Evolutionary conservation across 768 basidiomycete genomes (phyloP).

Genomic region (Candolleomyces efflorescens): DNA sequence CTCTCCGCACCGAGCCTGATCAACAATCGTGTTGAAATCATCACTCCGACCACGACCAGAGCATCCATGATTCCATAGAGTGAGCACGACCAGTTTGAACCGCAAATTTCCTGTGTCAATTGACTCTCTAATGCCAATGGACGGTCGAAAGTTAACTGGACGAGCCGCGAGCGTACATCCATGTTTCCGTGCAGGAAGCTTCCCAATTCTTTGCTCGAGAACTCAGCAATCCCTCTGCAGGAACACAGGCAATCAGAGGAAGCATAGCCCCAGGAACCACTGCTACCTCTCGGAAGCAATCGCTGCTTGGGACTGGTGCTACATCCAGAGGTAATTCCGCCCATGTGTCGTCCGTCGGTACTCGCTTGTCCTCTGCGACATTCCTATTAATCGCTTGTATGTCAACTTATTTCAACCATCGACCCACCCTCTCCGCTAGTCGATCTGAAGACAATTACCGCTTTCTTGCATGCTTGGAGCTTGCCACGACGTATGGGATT

Average conservation of each 20-base stretch:
- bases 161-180: not conserved
- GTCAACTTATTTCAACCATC: not conserved
- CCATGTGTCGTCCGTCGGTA: slow-evolving; percentile 43
- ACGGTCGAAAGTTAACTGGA: not conserved
- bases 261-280: slow-evolving; percentile 1
- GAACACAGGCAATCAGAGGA: slow-evolving; percentile 6
- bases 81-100: not conserved
- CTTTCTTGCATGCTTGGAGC: not conserved
- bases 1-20: too few relatives aligned
- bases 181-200: not conserved
- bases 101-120: not conserved
- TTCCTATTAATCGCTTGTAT: not conserved
- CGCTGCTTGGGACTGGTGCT: slow-evolving; percentile 6
- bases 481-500: not conserved
- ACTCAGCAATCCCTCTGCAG: slow-evolving; percentile 8
- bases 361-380: slow-evolving; percentile 21
- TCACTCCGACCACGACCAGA: too few relatives aligned
- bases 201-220: not conserved
- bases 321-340: slow-evolving; percentile 16
- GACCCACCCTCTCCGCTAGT: not conserved
- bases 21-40: too few relatives aligned
- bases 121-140: not conserved
- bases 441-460: not conserved
- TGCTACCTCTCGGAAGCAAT: slow-evolving; percentile 8
- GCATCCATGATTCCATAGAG: not conserved